Evolutionary conservation across 208 protist species (phyloP).

Genomic region (Wallacemonas sp.): DNA sequence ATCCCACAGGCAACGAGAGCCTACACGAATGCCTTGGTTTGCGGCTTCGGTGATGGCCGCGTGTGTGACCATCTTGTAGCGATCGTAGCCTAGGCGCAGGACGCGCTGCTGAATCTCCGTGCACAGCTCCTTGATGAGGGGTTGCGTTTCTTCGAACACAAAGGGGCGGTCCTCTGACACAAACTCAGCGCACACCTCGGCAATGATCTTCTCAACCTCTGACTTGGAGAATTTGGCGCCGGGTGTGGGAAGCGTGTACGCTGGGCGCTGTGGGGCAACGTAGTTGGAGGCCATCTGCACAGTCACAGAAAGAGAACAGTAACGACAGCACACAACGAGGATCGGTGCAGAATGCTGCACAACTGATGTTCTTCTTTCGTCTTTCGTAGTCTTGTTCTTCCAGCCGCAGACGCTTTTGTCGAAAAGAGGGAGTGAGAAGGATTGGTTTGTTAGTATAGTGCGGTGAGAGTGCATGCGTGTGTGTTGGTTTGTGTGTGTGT

Average conservation of each 20-base stretch:
- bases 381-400: no score
- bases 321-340: no score
- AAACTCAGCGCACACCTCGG: slow-evolving; percentile 75
- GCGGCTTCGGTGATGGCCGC: slow-evolving; percentile 76
- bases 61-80: slow-evolving; percentile 93
- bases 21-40: slow-evolving; percentile 86
- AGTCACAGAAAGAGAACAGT: no score
- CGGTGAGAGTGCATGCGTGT: no score
- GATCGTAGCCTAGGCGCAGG: slow-evolving; percentile 85
- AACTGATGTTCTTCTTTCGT: no score
- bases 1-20: slow-evolving; percentile 90
- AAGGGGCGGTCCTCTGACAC: slow-evolving; percentile 63
- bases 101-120: slow-evolving; percentile 88
- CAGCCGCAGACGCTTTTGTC: no score
- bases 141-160: slow-evolving; percentile 70
- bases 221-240: slow-evolving; percentile 79
- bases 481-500: no score
- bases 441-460: no score
- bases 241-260: slow-evolving; percentile 67
- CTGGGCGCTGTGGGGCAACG: slow-evolving; percentile 35
- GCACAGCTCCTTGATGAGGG: slow-evolving; percentile 86
- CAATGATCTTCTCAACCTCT: slow-evolving; percentile 74
- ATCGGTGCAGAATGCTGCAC: no score
- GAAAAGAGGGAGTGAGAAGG: no score
- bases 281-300: slow-evolving; percentile 36